A percentile compares a stretch with the other conserved stretches of the same genome.
These are phyloP conservation scores for Clausena lansium DNA, from an alignment of 345 rosid species.

Conservation along the genomic window DNA sequence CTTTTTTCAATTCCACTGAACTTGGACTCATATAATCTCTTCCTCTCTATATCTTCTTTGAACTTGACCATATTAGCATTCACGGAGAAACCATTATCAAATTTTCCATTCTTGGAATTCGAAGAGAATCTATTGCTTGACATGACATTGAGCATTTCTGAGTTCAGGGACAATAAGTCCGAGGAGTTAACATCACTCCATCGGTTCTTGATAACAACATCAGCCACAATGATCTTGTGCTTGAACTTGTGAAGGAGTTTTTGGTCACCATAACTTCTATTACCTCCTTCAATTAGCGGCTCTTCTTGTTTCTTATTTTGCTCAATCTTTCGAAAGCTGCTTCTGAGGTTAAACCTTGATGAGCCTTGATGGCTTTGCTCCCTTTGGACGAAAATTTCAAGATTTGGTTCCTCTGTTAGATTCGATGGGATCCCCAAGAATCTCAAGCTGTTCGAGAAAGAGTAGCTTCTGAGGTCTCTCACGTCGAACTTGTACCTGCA, in stretches of 20 bases:
- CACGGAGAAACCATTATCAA: neutral
- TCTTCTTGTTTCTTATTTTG: conserved; percentile 14
- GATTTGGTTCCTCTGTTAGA: conserved; percentile 27
- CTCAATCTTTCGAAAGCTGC: conserved; percentile 7
- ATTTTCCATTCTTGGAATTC: conserved; percentile 18
- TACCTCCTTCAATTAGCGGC: conserved; percentile 11
- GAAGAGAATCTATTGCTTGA: conserved; percentile 29
- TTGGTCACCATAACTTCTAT: conserved; percentile 1
- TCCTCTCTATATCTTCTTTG: conserved; percentile 42
- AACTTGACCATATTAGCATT: conserved; percentile 19
- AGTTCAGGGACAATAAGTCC: conserved; percentile 39
- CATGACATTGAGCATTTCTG: conserved; percentile 36
- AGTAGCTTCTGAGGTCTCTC: conserved; percentile 20
- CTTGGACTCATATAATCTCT: conserved; percentile 31
- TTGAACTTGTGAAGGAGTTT: conserved; percentile 37
- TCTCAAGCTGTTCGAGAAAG: conserved; percentile 31
- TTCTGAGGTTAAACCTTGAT: conserved; percentile 14
- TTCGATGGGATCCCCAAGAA: conserved; percentile 25
- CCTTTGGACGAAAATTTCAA: conserved; percentile 40
- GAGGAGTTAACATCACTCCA: conserved; percentile 58
- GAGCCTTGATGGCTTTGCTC: conserved; percentile 27
- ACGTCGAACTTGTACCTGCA: conserved; percentile 40
- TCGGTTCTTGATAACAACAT: conserved; percentile 36
- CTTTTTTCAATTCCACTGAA: conserved; percentile 13
- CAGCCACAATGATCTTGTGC: conserved; percentile 45